These are phyloP conservation scores for Hortiboletus campestris DNA, from an alignment of 768 basidiomycete genomes.

Conservation along the genomic window DNA sequence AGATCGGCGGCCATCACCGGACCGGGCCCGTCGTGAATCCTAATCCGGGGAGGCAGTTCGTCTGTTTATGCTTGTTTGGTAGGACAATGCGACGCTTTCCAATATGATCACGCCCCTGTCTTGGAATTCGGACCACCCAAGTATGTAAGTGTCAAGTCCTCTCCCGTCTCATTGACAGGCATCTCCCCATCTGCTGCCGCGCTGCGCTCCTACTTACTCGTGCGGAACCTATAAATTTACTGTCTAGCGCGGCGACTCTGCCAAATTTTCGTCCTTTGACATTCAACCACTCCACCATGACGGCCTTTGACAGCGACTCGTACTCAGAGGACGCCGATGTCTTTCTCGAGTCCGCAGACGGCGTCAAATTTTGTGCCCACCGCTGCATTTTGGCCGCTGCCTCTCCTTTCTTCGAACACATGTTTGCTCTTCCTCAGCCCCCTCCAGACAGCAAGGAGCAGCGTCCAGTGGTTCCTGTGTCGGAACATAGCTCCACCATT, in stretches of 20 bases:
- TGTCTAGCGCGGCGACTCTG: neutral
- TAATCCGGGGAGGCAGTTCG: slow-evolving; percentile 1
- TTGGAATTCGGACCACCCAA: slow-evolving; percentile 18
- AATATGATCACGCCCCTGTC: slow-evolving; percentile 4
- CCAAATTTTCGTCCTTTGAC: neutral
- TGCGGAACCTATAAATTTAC: slow-evolving; percentile 20
- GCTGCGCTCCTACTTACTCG: slow-evolving; percentile 6
- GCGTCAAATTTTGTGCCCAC: slow-evolving; percentile 58
- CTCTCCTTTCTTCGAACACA: slow-evolving; percentile 66
- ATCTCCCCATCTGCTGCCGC: neutral
- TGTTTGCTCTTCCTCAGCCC: slow-evolving; percentile 66
- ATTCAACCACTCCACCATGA: slow-evolving; percentile 22
- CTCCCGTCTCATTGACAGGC: neutral
- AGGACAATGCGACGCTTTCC: slow-evolving; percentile 1
- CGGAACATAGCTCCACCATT: slow-evolving; percentile 47
- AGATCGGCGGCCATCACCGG: slow-evolving; percentile 36
- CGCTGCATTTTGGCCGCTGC: slow-evolving; percentile 58
- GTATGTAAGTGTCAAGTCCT: slow-evolving; percentile 20
- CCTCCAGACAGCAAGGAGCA: slow-evolving; percentile 22
- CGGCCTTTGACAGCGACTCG: slow-evolving; percentile 35
- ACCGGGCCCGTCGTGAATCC: slow-evolving; percentile 28
- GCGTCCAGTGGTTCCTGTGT: slow-evolving; percentile 51
- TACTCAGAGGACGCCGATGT: slow-evolving; percentile 51
- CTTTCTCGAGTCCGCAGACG: slow-evolving; percentile 45
- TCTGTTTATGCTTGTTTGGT: slow-evolving; percentile 27